Evolutionary conservation across 108 stramenopile genomes (phyloP), one percentile per base, ranked within the genome.

Genomic region (Ochromonas danica): DNA sequence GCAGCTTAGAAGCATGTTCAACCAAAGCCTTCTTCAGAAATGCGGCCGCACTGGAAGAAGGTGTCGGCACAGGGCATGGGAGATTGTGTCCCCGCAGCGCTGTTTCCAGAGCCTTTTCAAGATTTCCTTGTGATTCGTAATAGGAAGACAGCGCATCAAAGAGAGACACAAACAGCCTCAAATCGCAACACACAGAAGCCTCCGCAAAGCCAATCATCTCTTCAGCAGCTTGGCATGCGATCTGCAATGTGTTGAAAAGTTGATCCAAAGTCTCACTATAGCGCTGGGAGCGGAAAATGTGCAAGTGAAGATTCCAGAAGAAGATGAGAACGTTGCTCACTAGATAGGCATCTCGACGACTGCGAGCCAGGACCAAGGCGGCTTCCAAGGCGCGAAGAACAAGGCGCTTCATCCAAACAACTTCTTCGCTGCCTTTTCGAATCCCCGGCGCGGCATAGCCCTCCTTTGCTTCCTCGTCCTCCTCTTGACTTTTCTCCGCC

Each of bases 241-340:
- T 6, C 10, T 36, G 36, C 31, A 75, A 41, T 6, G 38, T 35
- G 36, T 75, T 6, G 6, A 75, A 17, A 6, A 3, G 10, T 36
- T 75, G 14, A 31, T 45, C 45, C 31, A 75, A 10, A 6, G 38
- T 27, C 40, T 28, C 45, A 41, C 10, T 22, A 6, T 42, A 75
- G 40, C 28, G 38, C 17, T 41, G 14, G 28, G 3, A 10, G 27
- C 72, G 72, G 31, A 36, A 27, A 36, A 75, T 41, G 40, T 42
- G 40, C 31, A 75, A 31, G 31, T 75, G 43, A 27, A 75, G 28
- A 36, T 75, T 75, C 72, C 72, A 75, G 31, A 75, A 75, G 40
- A 30, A 27, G 28, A 75, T 36, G 40, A 75, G 14, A 6, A 39
- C 72, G 31, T 75, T 27, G 17, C 38, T 6, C 17, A 75, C 10